Percentiles rank a stretch among this genome's conserved stretches.
Evolutionary conservation across 2,329 filamentous ascomycete genomes (phyloP).

Genomic region (Nemania sp.): DNA sequence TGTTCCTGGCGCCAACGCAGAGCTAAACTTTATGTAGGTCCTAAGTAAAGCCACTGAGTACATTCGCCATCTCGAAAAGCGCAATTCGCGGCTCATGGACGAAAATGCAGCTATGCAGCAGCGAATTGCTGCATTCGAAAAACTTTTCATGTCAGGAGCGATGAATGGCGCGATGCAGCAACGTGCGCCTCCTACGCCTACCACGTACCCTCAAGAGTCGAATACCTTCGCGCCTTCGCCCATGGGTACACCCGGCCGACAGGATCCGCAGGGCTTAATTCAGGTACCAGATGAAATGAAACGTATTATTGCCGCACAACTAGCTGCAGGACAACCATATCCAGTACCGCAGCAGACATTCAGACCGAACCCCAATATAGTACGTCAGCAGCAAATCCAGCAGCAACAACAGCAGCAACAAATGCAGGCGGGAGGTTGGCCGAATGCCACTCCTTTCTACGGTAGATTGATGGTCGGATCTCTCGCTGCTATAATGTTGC

Average conservation of each 20-base stretch:
- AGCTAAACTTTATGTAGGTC: conserved; percentile 62
- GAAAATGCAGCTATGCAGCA: conserved; percentile 85
- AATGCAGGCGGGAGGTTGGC: conserved; percentile 66
- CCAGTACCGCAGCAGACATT: conserved; percentile 57
- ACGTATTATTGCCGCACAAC: conserved; percentile 68
- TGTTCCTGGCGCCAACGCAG: conserved; percentile 5
- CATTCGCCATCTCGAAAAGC: conserved; percentile 91
- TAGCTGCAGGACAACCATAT: conserved; percentile 66
- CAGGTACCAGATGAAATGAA: conserved; percentile 75
- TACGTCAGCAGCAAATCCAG: conserved; percentile 69
- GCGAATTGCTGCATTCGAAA: conserved; percentile 79
- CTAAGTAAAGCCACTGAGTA: conserved; percentile 97
- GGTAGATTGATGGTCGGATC: conserved; percentile 93
- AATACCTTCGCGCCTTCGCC: conserved; percentile 59
- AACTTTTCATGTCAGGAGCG: conserved; percentile 82
- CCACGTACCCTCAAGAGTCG: conserved; percentile 62
- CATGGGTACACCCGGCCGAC: conserved; percentile 56
- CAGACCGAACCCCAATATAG: conserved; percentile 57
- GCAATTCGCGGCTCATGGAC: conserved; percentile 83
- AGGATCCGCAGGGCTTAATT: conserved; percentile 69
- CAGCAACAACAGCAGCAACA: conserved; percentile 63
- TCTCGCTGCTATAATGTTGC: conserved; percentile 89
- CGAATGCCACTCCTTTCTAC: conserved; percentile 66
- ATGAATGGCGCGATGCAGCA: conserved; percentile 70
- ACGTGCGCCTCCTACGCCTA: conserved; percentile 63